Evolutionary conservation across 768 basidiomycete species (phyloP), one percentile per base, ranked within the genome.

Genomic region (Suillus ampliporus): DNA sequence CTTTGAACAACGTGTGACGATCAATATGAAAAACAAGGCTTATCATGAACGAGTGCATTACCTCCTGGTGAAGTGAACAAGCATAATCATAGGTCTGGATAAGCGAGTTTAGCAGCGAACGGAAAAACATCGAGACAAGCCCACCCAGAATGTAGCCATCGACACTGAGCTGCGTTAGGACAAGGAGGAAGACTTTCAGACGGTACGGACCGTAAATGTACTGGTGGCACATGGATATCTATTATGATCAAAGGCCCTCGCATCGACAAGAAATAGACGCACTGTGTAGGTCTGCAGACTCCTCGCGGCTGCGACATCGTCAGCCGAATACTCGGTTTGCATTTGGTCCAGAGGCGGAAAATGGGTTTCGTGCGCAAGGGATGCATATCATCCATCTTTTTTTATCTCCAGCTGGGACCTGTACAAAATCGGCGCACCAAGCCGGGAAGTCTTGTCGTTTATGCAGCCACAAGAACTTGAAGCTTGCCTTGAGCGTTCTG

Each of bases 91-190:
- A 52, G 6, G 31, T 35, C 51, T 52, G n/a, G 2, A 35, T 2
- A 7, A 35, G 31, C 6, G 7, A 14, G n/a, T 48, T 28, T 28
- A 15, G 21, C 13, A 34, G n/a, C 7, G 19, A 13, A 35, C 17
- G 19, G 5, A 10, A 50, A 19, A 9, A 4, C 8, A 50, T 31
- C 17, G 26, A 4, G 28, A 50, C 17, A 50, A 31, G 2, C 48
- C 48, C 17, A 50, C 48, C 48, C 31, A 52, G 13, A 52, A 52
- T n/a, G 51, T 52, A 35, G 34, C n/a, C 51, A 35, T 35, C 6
- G 34, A 21, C 51, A 1, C 51, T 52, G 34, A 35, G 51, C 34
- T 35, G 51, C n/a, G n/a, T 52, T 52, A 52, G 34, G 5, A 34
- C 19, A 34, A 21, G 31, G 34, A 48, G 15, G 47, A 26, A 14